Percentiles rank a stretch among this genome's conserved stretches.
Conservation (phyloP, 768 basidiomycete species). For the Leccinellum albellum region DNA sequence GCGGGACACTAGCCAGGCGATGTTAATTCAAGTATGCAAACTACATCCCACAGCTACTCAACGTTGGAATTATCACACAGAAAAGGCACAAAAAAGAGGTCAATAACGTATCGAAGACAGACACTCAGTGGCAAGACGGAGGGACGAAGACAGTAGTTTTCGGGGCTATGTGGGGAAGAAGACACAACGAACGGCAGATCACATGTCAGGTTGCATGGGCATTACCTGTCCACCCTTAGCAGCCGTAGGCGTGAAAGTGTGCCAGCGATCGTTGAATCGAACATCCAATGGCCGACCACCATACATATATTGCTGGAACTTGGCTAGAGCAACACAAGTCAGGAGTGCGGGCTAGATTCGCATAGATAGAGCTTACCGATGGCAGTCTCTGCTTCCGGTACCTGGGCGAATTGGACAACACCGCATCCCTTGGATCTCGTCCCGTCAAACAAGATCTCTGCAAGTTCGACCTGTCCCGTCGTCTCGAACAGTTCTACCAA, state of each 20-base stretch:
- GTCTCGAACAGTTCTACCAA: constrained; percentile 98
- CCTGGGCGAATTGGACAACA: constrained; percentile 90
- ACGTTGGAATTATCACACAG: not conserved
- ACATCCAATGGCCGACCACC: constrained; percentile 89
- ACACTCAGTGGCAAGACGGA: not conserved
- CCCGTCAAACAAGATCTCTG: constrained; percentile 92
- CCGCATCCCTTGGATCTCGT: constrained; percentile 92
- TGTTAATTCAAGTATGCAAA: constrained; percentile 2
- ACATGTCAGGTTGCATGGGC: constrained; percentile 58
- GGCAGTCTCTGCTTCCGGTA: constrained; percentile 88
- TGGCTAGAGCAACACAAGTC: constrained; percentile 44
- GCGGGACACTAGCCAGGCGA: not conserved
- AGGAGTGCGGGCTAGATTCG: not conserved
- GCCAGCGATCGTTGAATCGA: constrained; percentile 94
- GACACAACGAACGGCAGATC: not conserved
- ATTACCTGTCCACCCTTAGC: constrained; percentile 81
- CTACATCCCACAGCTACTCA: not conserved
- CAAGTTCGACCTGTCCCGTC: constrained; percentile 89
- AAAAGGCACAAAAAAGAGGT: not conserved
- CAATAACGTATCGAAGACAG: not conserved
- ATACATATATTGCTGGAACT: constrained; percentile 95
- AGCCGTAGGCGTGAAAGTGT: constrained; percentile 84
- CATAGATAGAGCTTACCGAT: constrained; percentile 52
- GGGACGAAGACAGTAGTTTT: not conserved
- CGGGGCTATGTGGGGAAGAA: not conserved